Evolutionary conservation across 2,329 filamentous ascomycete species (phyloP).

Genomic region (Apiospora koreana): DNA sequence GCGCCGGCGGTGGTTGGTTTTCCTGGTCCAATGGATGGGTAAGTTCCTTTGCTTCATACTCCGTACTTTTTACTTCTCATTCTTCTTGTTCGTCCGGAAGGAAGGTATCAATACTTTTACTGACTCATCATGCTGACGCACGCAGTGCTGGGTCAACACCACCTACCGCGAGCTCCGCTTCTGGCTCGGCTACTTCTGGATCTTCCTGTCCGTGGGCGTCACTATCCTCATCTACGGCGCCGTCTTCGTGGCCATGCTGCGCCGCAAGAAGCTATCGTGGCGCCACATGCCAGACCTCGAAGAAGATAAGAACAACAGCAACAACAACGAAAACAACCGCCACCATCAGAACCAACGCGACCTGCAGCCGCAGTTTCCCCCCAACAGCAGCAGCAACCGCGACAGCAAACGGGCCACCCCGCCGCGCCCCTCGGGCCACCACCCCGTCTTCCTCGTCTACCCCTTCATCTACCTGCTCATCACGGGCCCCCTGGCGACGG

Average conservation of each 20-base stretch:
- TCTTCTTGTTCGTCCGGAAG: too few relatives aligned
- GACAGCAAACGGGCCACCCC: background rate
- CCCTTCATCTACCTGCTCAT: constrained; percentile 6
- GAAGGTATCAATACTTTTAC: too few relatives aligned
- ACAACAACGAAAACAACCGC: constrained; percentile 19
- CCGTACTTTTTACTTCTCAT: background rate
- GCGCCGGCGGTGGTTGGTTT: constrained; percentile 34
- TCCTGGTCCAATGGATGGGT: background rate
- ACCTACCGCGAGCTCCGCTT: constrained; percentile 6
- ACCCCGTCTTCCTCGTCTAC: constrained; percentile 8
- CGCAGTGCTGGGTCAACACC: constrained; percentile 14
- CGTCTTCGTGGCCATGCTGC: background rate
- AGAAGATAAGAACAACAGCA: constrained; percentile 24
- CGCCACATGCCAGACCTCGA: background rate
- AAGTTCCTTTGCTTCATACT: constrained; percentile 16
- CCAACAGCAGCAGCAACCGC: background rate
- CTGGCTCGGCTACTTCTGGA: constrained; percentile 16
- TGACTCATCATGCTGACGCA: background rate
- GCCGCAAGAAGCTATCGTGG: background rate
- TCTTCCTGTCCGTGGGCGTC: constrained; percentile 10
- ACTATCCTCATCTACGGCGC: background rate
- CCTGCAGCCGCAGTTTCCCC: too few relatives aligned
- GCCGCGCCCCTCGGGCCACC: background rate
- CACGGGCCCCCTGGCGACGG: background rate
- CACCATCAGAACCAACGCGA: too few relatives aligned